Conservation (phyloP, 2,329 filamentous ascomycete species). For the Aspergillus unguis region DNA sequence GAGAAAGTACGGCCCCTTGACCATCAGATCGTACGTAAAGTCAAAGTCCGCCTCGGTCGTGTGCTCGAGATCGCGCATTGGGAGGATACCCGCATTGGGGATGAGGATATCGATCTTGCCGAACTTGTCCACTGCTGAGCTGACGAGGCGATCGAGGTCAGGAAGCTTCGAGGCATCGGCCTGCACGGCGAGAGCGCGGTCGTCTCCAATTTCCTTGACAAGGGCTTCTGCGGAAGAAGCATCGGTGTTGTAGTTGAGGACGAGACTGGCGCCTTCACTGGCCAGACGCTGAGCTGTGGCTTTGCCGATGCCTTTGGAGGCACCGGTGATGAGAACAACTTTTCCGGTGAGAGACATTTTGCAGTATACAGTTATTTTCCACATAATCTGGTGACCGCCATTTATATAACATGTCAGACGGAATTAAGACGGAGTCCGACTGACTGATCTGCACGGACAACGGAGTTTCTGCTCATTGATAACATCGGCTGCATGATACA, state of each 20-base stretch:
- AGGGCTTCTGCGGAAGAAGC: constrained; percentile 54
- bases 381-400: too few species aligned
- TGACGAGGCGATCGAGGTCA: constrained; percentile 51
- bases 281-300: constrained; percentile 39
- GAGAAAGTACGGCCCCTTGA: constrained; percentile 58
- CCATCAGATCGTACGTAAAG: constrained; percentile 50
- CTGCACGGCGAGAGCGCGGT: constrained; percentile 53
- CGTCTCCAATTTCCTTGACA: constrained; percentile 46
- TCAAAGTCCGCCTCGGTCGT: constrained; percentile 54
- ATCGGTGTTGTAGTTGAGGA: constrained; percentile 58
- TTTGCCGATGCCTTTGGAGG: constrained; percentile 41
- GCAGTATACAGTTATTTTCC: background rate
- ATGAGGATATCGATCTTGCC: constrained; percentile 59
- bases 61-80: constrained; percentile 49
- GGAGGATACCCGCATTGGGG: constrained; percentile 54
- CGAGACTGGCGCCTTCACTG: constrained; percentile 43
- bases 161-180: constrained; percentile 51
- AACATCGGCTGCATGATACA: too few species aligned
- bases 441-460: too few species aligned
- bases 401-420: too few species aligned
- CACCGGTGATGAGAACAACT: constrained; percentile 42
- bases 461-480: too few species aligned
- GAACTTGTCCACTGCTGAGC: constrained; percentile 48
- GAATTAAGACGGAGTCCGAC: too few species aligned
- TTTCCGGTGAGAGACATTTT: constrained; percentile 27